Base-by-base conservation (phyloP, 2,329 filamentous ascomycete genomes). In the Lecanicillium sp. region DNA sequence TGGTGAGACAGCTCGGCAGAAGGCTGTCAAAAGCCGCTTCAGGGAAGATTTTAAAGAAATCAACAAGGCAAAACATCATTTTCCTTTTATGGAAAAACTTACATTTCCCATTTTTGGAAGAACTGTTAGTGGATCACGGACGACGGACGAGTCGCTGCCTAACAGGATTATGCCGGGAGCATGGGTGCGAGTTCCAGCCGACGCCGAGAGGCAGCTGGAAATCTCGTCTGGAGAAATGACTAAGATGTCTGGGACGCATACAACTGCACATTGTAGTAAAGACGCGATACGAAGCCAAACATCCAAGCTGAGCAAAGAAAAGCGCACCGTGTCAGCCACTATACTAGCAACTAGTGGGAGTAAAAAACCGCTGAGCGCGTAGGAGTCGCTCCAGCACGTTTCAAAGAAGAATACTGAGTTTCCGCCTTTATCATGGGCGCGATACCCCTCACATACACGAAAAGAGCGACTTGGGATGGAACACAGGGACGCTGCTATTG, bases 1-100 rank as follows among this genome's bases (percentile, higher is more conserved):
- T n/a, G n/a, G n/a, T n/a, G n/a, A n/a, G n/a, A n/a, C n/a, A n/a
- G 22, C 22, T 11, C 7, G 11, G 22, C 22, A 25, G 22, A 25
- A 25, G 22, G 53, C 51, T 9, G 41, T 61, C 2, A 45, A 45
- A 33, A 68, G 62, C 44, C 63, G 55, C 15, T 70, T 70, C 46
- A 55, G 48, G 9, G 66, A 71, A 42, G 55, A 65, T 5, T 60
- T 68, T 35, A 47, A 58, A 13, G 47, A 49, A 5, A 32, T 45
- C 6, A 46, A 41, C 12, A 37, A 20, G 19, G 43, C 29, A 7
- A 41, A 41, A 6, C 53, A 37, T 11, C 42, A 49, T 33, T 47
- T 43, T 9, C 63, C 61, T 11, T 45, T 68, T 20, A 48, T 64
- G 27, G 49, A 55, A 5, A 63, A 53, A 27, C 43, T 70, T 0